Evolutionary conservation across 345 rosid genomes (phyloP).

Genomic region (Melaleuca alternifolia): DNA sequence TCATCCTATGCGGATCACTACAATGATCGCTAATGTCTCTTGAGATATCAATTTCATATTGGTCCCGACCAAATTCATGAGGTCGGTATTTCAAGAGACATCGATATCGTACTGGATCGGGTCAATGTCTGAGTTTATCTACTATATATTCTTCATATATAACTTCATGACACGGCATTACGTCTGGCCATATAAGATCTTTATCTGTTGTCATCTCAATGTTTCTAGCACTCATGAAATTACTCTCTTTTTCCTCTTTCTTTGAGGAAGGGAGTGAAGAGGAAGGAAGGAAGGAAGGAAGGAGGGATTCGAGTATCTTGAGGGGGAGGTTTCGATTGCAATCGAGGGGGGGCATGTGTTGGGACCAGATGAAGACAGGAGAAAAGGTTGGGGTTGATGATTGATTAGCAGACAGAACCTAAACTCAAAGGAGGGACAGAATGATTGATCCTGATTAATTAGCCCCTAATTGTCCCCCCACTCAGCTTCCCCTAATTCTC

Average conservation of each 20-base stretch:
- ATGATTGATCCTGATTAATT: background rate
- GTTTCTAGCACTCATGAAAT: background rate
- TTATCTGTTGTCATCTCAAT: background rate
- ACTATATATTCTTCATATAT: too few species aligned
- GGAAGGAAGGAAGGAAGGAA: background rate
- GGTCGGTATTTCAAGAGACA: background rate
- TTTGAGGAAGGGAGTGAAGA: background rate
- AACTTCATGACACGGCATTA: too few species aligned
- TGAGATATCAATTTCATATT: background rate
- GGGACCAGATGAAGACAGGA: background rate
- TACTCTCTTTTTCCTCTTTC: background rate
- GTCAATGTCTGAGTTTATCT: background rate
- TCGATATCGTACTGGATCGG: fast-evolving
- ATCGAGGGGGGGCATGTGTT: background rate
- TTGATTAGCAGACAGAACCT: background rate
- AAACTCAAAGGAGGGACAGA: background rate
- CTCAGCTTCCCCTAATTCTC: background rate
- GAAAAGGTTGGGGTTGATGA: background rate
- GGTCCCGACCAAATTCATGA: fast-evolving
- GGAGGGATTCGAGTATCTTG: background rate
- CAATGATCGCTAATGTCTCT: background rate
- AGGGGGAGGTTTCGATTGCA: background rate
- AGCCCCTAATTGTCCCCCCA: background rate
- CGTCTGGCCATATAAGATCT: background rate
- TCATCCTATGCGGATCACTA: background rate